Conservation (phyloP, 2,329 filamentous ascomycete species). For the Fusarium setosum region DNA sequence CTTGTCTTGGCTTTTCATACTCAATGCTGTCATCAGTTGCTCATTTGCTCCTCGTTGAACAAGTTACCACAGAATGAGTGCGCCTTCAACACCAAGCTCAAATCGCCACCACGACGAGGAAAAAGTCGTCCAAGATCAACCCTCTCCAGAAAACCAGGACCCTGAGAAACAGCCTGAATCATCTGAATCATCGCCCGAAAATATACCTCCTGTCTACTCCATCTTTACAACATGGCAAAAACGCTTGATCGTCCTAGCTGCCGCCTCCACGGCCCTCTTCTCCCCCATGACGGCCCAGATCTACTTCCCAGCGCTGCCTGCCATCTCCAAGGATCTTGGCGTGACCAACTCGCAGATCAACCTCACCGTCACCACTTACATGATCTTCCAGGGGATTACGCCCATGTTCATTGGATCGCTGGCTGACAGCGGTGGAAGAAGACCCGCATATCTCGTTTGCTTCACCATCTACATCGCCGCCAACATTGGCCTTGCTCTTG, state of each 20-base stretch:
- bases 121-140: constrained; percentile 1
- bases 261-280: constrained; percentile 54
- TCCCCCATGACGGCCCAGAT: constrained; percentile 62
- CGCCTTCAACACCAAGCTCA: not conserved
- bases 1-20: not conserved
- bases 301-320: constrained; percentile 64
- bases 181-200: not conserved
- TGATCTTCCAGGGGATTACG: constrained; percentile 70
- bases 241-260: constrained; percentile 53
- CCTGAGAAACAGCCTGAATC: constrained; percentile 15
- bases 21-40: not conserved
- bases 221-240: constrained; percentile 55
- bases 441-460: constrained; percentile 64
- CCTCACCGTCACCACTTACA: constrained; percentile 65
- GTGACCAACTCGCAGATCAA: constrained; percentile 58
- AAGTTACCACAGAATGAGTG: constrained; percentile 9
- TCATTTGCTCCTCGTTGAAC: not conserved
- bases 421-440: constrained; percentile 64
- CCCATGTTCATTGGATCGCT: constrained; percentile 68
- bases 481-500: constrained; percentile 64
- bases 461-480: constrained; percentile 65
- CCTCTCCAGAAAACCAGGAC: constrained; percentile 1
- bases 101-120: constrained; percentile 6
- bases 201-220: constrained; percentile 47
- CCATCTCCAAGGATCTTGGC: constrained; percentile 59